Conservation (phyloP, 2,329 filamentous ascomycete species). For the Lachnellula hyalina region DNA sequence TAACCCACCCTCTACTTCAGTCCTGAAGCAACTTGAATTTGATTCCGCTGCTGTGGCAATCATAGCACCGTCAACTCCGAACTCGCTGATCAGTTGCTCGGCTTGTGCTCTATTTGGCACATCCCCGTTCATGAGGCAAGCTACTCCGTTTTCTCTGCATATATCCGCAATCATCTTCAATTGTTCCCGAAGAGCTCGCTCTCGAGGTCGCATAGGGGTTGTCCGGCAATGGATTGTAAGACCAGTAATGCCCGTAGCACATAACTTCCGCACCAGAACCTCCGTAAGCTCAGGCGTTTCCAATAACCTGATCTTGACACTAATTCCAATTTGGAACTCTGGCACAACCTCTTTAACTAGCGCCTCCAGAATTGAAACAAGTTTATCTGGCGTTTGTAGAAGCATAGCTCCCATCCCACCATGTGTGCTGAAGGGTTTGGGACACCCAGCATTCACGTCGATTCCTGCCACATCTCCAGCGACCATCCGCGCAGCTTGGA, state of each 20-base stretch:
- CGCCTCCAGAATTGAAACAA: constrained; percentile 76
- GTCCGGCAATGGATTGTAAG: constrained; percentile 95
- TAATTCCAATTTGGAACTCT: constrained; percentile 83
- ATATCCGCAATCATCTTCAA: constrained; percentile 76
- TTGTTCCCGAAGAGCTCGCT: constrained; percentile 80
- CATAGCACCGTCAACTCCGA: constrained; percentile 90
- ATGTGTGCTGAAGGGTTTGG: constrained; percentile 89
- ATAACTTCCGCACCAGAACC: constrained; percentile 69
- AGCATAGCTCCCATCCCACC: constrained; percentile 96
- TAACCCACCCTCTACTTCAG: constrained; percentile 61
- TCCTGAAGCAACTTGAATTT: constrained; percentile 83
- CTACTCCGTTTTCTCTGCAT: constrained; percentile 79
- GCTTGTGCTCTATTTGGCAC: constrained; percentile 72
- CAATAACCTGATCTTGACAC: constrained; percentile 91
- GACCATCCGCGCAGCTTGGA: constrained; percentile 77
- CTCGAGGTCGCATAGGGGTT: constrained; percentile 87
- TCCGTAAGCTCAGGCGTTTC: constrained; percentile 72
- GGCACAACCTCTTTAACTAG: constrained; percentile 73
- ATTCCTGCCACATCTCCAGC: constrained; percentile 87
- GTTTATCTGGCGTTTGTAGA: constrained; percentile 74
- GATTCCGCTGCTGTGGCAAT: constrained; percentile 90
- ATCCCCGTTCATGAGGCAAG: constrained; percentile 94
- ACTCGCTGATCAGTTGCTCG: constrained; percentile 66
- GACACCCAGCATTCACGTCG: constrained; percentile 96
- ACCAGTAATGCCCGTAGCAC: constrained; percentile 83